A percentile compares a stretch with the other conserved stretches of the same genome.
phyloP scores from a whole-genome alignment of 1,284 basidiomycete genomes.

The Coniophora puteana region DNA sequence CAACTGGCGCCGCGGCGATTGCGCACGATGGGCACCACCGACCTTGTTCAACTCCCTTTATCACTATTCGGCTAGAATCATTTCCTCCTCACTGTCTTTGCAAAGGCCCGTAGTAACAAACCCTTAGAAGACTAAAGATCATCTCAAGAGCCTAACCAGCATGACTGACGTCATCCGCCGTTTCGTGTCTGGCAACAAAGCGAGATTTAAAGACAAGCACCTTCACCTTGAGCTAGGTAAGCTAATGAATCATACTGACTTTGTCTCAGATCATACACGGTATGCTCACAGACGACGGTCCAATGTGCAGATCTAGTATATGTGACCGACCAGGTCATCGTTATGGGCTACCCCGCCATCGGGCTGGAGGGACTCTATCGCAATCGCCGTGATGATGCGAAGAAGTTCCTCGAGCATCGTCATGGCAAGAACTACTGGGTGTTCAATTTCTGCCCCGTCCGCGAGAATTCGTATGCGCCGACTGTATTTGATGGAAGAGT shows the following conservation, averaged over 20 bases:
- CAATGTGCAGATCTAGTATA: slow-evolving; percentile 68
- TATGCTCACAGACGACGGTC: neutral
- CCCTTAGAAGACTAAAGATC: too few species aligned
- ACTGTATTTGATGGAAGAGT: slow-evolving; percentile 65
- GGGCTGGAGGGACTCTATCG: slow-evolving; percentile 82
- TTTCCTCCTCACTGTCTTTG: too few species aligned
- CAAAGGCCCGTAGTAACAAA: too few species aligned
- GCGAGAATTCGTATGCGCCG: slow-evolving; percentile 66
- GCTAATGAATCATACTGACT: too few species aligned
- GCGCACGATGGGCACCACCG: too few species aligned
- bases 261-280: neutral
- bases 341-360: slow-evolving; percentile 87
- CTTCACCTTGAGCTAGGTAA: slow-evolving; percentile 67
- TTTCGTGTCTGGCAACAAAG: slow-evolving; percentile 73
- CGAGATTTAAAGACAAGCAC: slow-evolving; percentile 69
- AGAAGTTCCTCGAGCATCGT: slow-evolving; percentile 70
- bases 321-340: slow-evolving; percentile 78
- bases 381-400: slow-evolving; percentile 76
- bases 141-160: too few species aligned
- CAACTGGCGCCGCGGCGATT: too few species aligned
- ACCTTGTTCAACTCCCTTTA: too few species aligned
- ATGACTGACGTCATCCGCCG: slow-evolving; percentile 65
- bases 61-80: too few species aligned
- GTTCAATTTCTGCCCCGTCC: slow-evolving; percentile 85
- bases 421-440: slow-evolving; percentile 80